phyloP scores from a whole-genome alignment of 1,284 basidiomycete genomes.

The Cutaneotrichosporon sp. region DNA sequence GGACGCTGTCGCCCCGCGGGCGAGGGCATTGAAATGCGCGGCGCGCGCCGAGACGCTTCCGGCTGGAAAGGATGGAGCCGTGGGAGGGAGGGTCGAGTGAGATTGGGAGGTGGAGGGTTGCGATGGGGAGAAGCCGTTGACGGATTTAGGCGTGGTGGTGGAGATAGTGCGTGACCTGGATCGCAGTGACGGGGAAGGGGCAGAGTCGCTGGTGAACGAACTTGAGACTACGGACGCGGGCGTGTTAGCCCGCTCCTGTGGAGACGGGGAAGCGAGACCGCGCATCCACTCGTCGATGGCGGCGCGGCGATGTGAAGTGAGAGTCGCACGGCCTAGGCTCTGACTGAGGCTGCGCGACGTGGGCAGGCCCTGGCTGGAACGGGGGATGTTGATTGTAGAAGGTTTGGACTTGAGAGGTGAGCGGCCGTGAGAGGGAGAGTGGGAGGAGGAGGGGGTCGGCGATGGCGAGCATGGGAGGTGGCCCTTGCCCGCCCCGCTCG shows the following conservation, averaged over 20 bases:
- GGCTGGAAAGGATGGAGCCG: not conserved
- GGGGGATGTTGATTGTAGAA: not conserved
- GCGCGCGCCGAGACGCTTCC: slow-evolving; percentile 1
- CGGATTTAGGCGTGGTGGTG: not conserved
- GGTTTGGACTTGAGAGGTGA: not conserved
- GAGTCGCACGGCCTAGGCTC: not conserved
- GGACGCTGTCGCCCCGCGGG: not conserved
- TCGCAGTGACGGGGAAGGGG: not conserved
- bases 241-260: not conserved
- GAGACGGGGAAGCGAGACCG: not conserved
- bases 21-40: slow-evolving; percentile 6
- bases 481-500: not conserved
- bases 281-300: slow-evolving; percentile 11
- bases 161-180: not conserved
- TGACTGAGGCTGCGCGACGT: not conserved
- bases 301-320: not conserved
- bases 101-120: not conserved
- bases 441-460: not conserved
- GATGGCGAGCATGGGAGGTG: not conserved
- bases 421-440: not conserved
- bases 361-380: not conserved
- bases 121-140: not conserved
- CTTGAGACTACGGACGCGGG: not conserved
- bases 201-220: not conserved
- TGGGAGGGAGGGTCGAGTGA: not conserved